phyloP scores from a whole-genome alignment of 163 green algal genomes.

The Chlamydomonas reinhardtii region DNA sequence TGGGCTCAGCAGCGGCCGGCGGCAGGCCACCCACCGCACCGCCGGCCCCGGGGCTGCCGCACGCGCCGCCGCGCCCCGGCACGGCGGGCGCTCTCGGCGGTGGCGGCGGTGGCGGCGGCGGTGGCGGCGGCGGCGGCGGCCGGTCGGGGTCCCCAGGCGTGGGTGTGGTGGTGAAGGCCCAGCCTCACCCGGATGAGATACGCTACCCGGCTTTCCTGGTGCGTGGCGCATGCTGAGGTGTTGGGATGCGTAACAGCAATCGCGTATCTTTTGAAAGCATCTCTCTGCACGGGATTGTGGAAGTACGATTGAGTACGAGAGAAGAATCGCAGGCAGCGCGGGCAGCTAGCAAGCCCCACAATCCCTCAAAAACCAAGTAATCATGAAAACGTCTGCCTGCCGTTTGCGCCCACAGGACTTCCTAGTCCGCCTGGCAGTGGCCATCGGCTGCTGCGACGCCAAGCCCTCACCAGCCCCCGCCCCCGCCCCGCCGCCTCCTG shows the following conservation, averaged over 20 bases:
- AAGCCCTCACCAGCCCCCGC: not conserved
- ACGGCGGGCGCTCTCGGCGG: not conserved
- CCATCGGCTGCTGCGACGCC: not conserved
- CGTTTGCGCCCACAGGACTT: constrained; percentile 1
- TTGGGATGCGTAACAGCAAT: no score
- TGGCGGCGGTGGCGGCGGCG: not conserved
- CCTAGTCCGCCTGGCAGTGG: constrained; percentile 44
- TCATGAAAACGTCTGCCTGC: no score
- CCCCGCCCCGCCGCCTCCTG: not conserved
- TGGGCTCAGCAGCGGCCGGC: not conserved
- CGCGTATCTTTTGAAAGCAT: no score
- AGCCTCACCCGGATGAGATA: constrained; percentile 39
- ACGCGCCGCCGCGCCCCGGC: no score
- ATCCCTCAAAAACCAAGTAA: no score
- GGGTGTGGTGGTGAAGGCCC: not conserved
- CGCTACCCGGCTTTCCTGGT: constrained; percentile 47
- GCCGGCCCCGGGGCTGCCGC: no score
- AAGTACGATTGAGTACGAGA: no score
- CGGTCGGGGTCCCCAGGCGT: not conserved
- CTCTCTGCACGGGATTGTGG: no score
- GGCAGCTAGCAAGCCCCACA: no score
- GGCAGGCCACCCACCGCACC: no score
- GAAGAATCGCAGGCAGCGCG: no score
- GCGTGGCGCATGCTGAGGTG: no score
- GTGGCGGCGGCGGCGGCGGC: not conserved